Conservation (phyloP, 1,284 basidiomycete species). For the Veloporphyrellus conicus region DNA sequence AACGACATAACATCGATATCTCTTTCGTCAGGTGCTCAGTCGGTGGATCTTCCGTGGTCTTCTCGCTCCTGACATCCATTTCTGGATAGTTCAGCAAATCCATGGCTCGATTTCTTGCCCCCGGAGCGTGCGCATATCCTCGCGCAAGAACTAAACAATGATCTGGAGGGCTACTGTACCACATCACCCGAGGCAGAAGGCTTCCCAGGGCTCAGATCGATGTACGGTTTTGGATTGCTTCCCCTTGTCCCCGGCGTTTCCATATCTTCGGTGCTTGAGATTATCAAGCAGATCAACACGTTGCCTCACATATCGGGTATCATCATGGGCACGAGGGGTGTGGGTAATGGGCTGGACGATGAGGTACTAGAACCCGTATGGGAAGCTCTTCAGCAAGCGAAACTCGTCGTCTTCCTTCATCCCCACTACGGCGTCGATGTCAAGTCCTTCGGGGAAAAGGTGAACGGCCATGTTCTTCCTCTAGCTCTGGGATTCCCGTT, state of each 20-base stretch:
- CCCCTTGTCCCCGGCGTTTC: constrained; percentile 70
- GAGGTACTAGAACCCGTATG: constrained; percentile 71
- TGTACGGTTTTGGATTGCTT: constrained; percentile 82
- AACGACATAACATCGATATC: constrained; percentile 55
- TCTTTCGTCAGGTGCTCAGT: constrained; percentile 49
- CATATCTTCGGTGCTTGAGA: constrained; percentile 52
- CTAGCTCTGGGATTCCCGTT: constrained; percentile 85
- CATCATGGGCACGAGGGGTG: constrained; percentile 75
- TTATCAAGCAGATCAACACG: constrained; percentile 60
- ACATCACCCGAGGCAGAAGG: constrained; percentile 43
- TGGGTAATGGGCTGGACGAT: constrained; percentile 80
- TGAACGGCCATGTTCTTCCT: constrained; percentile 82
- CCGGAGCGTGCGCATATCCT: constrained; percentile 62
- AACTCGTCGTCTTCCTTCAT: constrained; percentile 74
- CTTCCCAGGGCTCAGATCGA: constrained; percentile 47
- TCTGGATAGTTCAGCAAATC: constrained; percentile 65
- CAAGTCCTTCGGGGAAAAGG: constrained; percentile 64
- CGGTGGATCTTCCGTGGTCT: neutral
- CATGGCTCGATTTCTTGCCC: constrained; percentile 82
- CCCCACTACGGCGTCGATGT: constrained; percentile 76
- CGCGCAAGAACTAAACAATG: constrained; percentile 66
- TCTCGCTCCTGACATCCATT: constrained; percentile 11
- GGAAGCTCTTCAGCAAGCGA: constrained; percentile 62
- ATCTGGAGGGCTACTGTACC: constrained; percentile 75
- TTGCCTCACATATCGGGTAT: constrained; percentile 71